Conservation (phyloP, 352 stramenopile genomes). For the Peronospora destructor region DNA sequence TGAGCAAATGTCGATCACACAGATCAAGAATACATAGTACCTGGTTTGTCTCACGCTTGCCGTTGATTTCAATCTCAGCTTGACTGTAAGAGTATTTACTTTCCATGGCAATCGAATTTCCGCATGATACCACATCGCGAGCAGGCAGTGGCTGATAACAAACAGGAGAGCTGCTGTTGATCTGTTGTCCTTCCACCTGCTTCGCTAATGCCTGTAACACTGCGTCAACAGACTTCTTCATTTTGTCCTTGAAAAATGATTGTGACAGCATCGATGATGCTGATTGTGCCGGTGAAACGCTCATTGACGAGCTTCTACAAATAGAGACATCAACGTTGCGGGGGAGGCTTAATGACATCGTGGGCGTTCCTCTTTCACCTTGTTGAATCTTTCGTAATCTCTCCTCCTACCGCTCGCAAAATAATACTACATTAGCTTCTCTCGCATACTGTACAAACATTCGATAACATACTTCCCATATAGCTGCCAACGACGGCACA, state of each 20-base stretch:
- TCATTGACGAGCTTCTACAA: slow-evolving; percentile 8
- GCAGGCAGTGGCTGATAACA: slow-evolving; percentile 6
- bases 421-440: neutral
- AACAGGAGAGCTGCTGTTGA: slow-evolving; percentile 1
- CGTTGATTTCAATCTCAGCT: slow-evolving; percentile 11
- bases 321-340: slow-evolving; percentile 24
- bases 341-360: slow-evolving; percentile 47
- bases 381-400: slow-evolving; percentile 41
- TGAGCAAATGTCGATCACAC: neutral
- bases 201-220: slow-evolving; percentile 47
- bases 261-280: slow-evolving; percentile 62
- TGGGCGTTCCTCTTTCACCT: slow-evolving; percentile 42
- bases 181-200: slow-evolving; percentile 10
- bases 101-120: slow-evolving; percentile 40
- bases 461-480: slow-evolving; percentile 64
- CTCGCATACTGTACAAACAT: neutral
- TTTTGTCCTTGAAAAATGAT: slow-evolving; percentile 76
- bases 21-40: slow-evolving; percentile 5
- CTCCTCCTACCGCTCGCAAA: slow-evolving; percentile 51
- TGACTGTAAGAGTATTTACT: slow-evolving; percentile 56
- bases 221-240: slow-evolving; percentile 52
- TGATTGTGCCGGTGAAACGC: slow-evolving; percentile 29
- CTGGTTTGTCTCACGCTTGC: slow-evolving; percentile 10
- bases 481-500: slow-evolving; percentile 70
- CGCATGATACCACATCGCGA: slow-evolving; percentile 27